A percentile compares a stretch with the other conserved stretches of the same genome.
phyloP scores from a whole-genome alignment of 257 asterid species.

The Pogostemon cablin region DNA sequence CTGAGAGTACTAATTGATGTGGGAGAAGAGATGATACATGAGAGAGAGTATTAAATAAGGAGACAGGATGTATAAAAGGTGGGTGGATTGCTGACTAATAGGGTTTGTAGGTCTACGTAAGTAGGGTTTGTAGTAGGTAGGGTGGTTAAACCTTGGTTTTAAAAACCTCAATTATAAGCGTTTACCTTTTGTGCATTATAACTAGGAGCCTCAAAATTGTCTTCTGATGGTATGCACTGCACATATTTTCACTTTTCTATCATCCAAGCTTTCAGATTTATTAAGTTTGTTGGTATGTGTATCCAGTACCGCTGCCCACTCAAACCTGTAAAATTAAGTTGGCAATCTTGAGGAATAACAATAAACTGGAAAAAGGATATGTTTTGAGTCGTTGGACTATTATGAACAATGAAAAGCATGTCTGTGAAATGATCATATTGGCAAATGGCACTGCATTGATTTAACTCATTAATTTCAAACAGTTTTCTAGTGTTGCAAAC shows the following conservation, averaged over 20 bases:
- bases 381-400: neutral
- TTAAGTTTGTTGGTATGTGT: neutral
- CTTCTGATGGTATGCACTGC: neutral
- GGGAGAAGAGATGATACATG: no score
- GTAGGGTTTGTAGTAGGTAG: no score
- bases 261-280: neutral
- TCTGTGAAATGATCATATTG: neutral
- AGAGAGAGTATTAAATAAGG: no score
- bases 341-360: neutral
- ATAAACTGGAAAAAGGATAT: neutral
- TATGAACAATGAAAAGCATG: neutral
- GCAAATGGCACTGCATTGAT: neutral
- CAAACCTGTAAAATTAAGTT: neutral
- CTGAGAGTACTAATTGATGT: no score
- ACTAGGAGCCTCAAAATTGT: neutral
- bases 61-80: no score
- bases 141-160: no score
- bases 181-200: no score
- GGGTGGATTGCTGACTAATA: no score
- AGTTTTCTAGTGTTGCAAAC: constrained; percentile 5
- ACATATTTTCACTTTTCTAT: neutral
- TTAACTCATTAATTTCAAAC: neutral
- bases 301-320: neutral
- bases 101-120: no score
- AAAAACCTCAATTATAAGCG: no score